Conservation (phyloP, 371 early-diverging fungal genomes). For the Mortierella sp. region DNA sequence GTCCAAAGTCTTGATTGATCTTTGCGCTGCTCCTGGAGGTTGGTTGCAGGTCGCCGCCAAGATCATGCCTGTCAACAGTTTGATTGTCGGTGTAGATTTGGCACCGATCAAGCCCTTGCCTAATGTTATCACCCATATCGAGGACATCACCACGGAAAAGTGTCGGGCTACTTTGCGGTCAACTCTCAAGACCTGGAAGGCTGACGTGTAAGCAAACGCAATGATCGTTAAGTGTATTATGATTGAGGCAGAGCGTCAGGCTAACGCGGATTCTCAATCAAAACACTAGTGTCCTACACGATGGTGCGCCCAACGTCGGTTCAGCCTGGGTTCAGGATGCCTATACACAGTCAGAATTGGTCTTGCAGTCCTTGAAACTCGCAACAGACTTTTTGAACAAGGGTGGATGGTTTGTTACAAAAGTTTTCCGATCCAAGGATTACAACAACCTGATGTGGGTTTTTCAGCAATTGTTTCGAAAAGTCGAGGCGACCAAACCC, state of each 20-base stretch:
- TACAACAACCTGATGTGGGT: constrained; percentile 99
- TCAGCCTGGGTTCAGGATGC: constrained; percentile 98
- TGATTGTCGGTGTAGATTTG: constrained; percentile 98
- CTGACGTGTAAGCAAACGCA: constrained; percentile 85
- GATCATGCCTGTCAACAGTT: constrained; percentile 94
- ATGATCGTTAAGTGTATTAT: background rate
- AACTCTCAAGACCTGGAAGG: constrained; percentile 98
- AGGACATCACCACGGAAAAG: constrained; percentile 98
- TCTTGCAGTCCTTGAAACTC: constrained; percentile 94
- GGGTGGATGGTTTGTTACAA: constrained; percentile 98
- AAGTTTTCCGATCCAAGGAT: constrained; percentile 99
- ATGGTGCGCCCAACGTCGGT: constrained; percentile 99
- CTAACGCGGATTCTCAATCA: too few species aligned
- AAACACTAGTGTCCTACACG: constrained; percentile 90
- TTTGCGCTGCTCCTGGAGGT: constrained; percentile 99
- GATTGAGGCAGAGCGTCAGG: too few species aligned
- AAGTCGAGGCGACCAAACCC: constrained; percentile 99
- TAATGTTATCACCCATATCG: constrained; percentile 94
- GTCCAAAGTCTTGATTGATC: constrained; percentile 94
- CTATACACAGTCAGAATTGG: constrained; percentile 97
- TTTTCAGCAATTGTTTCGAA: constrained; percentile 96
- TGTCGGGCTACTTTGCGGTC: constrained; percentile 88
- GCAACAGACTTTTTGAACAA: constrained; percentile 95
- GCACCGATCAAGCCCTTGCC: constrained; percentile 98
- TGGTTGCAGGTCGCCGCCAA: constrained; percentile 99